A percentile compares a stretch with the other conserved stretches of the same genome.
phyloP scores from a whole-genome alignment of 371 early-diverging fungal species.

The Apophysomyces ossiformis region DNA sequence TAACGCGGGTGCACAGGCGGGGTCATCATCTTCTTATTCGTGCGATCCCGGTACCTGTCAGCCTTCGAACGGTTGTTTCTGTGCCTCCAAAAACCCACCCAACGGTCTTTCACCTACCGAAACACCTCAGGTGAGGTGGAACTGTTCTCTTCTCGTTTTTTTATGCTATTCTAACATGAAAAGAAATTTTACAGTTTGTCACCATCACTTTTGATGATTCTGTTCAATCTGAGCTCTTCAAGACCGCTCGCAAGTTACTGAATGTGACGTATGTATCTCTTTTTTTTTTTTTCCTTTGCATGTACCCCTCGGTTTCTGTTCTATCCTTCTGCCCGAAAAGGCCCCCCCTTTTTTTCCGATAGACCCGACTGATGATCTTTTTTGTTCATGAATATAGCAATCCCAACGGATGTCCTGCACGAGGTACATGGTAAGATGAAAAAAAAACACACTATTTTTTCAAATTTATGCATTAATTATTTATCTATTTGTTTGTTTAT shows the following conservation, averaged over 20 bases:
- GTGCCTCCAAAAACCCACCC: constrained; percentile 67
- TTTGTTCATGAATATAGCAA: background rate
- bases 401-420: constrained; percentile 11
- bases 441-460: too few species aligned
- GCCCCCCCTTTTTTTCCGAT: too few species aligned
- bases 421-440: constrained; percentile 33
- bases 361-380: background rate
- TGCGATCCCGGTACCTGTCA: constrained; percentile 67
- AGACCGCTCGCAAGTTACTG: constrained; percentile 43
- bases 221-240: constrained; percentile 54
- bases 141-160: background rate
- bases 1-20: constrained; percentile 12
- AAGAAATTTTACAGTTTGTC: constrained; percentile 47
- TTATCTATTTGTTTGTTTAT: too few species aligned
- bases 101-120: constrained; percentile 55
- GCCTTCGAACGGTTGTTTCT: constrained; percentile 63
- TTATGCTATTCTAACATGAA: too few species aligned
- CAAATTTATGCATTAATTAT: background rate
- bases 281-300: constrained; percentile 5
- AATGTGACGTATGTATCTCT: constrained; percentile 47
- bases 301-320: background rate
- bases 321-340: too few species aligned
- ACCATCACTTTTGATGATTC: constrained; percentile 77
- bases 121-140: constrained; percentile 55
- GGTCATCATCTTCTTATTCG: constrained; percentile 27